Base-by-base conservation (phyloP, 169 alveolate species). In the Eimeria maxima region DNA sequence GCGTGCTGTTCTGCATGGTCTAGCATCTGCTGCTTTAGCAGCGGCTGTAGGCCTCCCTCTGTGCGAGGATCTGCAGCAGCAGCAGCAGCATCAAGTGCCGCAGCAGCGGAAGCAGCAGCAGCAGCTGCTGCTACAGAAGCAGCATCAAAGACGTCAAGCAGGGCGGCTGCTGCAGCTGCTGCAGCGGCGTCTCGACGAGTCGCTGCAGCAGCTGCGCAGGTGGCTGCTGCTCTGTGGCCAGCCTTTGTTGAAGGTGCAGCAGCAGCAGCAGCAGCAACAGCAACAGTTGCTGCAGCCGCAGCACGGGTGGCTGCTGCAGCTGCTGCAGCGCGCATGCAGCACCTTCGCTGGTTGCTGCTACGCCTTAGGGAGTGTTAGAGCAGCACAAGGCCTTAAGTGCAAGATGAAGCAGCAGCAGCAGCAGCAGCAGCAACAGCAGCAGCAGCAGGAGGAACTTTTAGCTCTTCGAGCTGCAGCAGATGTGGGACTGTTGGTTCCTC, bases 271-370 rank as follows among this genome's bases (percentile, higher is more conserved):
- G 81, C 94, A 18, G 29, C 65, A 20, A 53, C 84, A 44, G 1
- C 44, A 13, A 27, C 94, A 33, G 60, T 81, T 27, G 78, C 93
- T 27, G 78, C 74, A 60, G 93, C 65, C 1, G 74, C 94, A 27
- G 60, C 69, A 27, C 22, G 63, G 16, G 33, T n/a, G 8, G 27
- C 44, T 44, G 94, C 94, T 8, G 94, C 86, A 65, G 60, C 93
- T 84, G 14, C 13, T 84, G 3, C 63, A 29, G 44, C 78, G 74
- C 45, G 60, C 80, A 13, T 53, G 76, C 93, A 84, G 93, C 60
- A 27, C 93, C 60, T 84, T 84, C n/a, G 93, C 93, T 24, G 74
- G 63, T 60, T 84, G 93, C 93, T 84, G 93, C 93, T 84, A 69
- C 47, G 93, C 78, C 60, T 38, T 84, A 18, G 93, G 80, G 11